Conservation (phyloP, 2,329 filamentous ascomycete genomes). For the Colletotrichum truncatum region DNA sequence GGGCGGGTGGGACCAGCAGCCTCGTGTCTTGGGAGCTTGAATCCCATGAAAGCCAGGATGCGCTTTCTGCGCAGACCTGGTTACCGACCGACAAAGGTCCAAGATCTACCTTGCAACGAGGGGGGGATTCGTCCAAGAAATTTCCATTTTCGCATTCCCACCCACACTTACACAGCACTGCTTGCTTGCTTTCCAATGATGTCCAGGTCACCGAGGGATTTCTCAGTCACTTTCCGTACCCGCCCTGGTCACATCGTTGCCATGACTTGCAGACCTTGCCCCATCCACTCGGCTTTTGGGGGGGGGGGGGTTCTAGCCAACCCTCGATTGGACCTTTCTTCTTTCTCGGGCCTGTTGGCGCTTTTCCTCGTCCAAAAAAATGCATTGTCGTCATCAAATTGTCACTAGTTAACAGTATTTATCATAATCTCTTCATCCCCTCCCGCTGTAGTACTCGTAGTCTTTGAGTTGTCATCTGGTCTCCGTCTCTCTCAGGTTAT, state of each 20-base stretch:
- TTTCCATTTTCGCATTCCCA: slow-evolving; percentile 16
- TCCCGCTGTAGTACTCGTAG: too few species aligned
- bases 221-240: slow-evolving; percentile 3
- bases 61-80: neutral
- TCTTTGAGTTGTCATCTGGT: neutral
- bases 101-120: slow-evolving; percentile 18
- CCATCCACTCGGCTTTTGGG: slow-evolving; percentile 17
- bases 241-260: slow-evolving; percentile 14
- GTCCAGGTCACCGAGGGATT: slow-evolving; percentile 4
- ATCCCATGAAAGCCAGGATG: neutral
- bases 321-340: neutral
- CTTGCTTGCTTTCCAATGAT: neutral
- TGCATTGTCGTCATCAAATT: slow-evolving; percentile 5
- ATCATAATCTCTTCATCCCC: neutral
- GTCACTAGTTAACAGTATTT: slow-evolving; percentile 8
- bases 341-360: neutral
- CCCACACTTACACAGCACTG: slow-evolving; percentile 2
- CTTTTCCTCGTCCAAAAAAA: neutral
- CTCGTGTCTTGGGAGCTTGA: slow-evolving; percentile 11
- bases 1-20: neutral
- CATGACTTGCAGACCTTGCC: slow-evolving; percentile 21
- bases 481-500: neutral
- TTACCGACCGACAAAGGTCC: neutral
- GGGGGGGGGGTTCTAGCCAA: neutral
- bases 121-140: slow-evolving; percentile 18